These are phyloP conservation scores for Camillea tinctor DNA, from an alignment of 2,329 filamentous ascomycete genomes.

Conservation along the genomic window DNA sequence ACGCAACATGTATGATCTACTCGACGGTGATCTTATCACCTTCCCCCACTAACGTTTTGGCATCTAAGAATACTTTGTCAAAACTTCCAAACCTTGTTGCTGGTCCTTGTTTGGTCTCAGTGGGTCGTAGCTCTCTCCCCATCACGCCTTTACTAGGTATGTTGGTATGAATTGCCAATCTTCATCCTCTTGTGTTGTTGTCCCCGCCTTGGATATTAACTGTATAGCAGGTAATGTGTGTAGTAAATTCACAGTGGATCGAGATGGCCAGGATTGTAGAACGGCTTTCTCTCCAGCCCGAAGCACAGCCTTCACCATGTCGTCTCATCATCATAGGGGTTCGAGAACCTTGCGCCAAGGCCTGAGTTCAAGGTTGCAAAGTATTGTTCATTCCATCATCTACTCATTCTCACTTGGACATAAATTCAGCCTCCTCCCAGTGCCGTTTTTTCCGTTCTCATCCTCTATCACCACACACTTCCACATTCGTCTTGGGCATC, in stretches of 20 bases:
- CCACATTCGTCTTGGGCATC: conserved; percentile 16
- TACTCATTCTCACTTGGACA: conserved; percentile 1
- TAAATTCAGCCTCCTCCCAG: conserved; percentile 4
- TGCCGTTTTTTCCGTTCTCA: conserved; percentile 14
- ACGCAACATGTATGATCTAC: conserved; percentile 24
- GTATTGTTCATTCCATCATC: conserved; percentile 4
- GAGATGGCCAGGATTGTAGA: background rate
- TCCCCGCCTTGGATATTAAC: conserved; percentile 6
- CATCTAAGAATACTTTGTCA: conserved; percentile 10
- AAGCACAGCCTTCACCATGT: background rate
- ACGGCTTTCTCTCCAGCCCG: background rate
- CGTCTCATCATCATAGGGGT: conserved; percentile 6
- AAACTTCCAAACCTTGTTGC: background rate
- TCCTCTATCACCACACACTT: conserved; percentile 17
- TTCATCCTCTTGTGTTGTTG: background rate
- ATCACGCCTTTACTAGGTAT: conserved; percentile 11
- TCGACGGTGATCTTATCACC: conserved; percentile 20
- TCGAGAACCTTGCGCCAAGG: conserved; percentile 11
- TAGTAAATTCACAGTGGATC: background rate
- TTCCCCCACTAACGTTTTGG: conserved; percentile 16
- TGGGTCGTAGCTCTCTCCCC: conserved; percentile 9
- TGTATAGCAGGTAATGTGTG: conserved; percentile 5
- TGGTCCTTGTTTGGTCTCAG: conserved; percentile 15
- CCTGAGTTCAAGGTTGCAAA: conserved; percentile 9
- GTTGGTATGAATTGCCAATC: conserved; percentile 6